phyloP scores from a whole-genome alignment of 306 rosid species.

The Canavalia ensiformis region DNA sequence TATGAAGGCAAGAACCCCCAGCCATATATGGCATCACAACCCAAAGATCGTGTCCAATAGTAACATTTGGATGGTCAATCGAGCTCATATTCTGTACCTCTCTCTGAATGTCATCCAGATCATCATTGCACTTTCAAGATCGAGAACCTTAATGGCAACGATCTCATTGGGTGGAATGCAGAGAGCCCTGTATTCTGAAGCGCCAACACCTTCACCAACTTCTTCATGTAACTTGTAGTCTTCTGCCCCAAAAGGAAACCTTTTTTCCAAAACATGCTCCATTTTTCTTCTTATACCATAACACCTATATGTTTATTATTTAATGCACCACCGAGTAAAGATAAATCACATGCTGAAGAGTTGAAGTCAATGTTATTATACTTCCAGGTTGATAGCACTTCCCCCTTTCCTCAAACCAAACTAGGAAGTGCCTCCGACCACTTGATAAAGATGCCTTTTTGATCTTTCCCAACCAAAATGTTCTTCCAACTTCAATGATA shows the following conservation, averaged over 20 bases:
- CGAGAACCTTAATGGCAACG: conserved; percentile 98
- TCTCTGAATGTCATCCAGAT: conserved; percentile 94
- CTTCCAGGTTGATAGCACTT: conserved; percentile 57
- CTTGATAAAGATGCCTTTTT: conserved; percentile 42
- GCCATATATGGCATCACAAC: conserved; percentile 99
- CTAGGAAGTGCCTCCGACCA: conserved; percentile 48
- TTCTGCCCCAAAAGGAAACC: conserved; percentile 78
- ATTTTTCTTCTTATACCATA: conserved; percentile 69
- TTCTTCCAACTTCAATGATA: conserved; percentile 49
- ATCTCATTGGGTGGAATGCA: conserved; percentile 86
- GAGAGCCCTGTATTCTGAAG: conserved; percentile 89
- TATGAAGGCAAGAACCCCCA: conserved; percentile 97
- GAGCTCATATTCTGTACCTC: conserved; percentile 91
- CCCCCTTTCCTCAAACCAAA: conserved; percentile 54
- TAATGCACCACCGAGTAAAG: conserved; percentile 43
- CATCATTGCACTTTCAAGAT: conserved; percentile 93
- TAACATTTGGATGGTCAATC: conserved; percentile 87
- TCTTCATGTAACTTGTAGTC: conserved; percentile 94
- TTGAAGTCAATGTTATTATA: conserved; percentile 49
- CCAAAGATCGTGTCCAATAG: conserved; percentile 92
- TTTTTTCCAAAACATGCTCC: conserved; percentile 70
- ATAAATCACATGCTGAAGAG: conserved; percentile 43
- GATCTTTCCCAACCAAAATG: conserved; percentile 20
- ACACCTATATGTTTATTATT: conserved; percentile 48
- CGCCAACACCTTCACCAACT: conserved; percentile 99